These are phyloP conservation scores for Lepiota subincarnata DNA, from an alignment of 768 basidiomycete genomes.

Conservation along the genomic window DNA sequence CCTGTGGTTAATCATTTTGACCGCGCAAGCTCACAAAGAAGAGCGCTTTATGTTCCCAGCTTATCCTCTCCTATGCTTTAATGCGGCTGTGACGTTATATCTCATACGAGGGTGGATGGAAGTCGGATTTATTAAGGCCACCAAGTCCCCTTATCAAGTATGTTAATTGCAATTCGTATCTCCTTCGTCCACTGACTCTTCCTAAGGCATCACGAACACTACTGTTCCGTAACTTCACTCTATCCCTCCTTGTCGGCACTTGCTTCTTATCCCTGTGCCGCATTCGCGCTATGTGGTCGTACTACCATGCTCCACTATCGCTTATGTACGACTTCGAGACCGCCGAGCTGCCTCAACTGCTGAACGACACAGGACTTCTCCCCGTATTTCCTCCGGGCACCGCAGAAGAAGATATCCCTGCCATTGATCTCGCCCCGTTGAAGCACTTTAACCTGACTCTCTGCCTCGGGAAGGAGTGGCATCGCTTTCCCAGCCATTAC, in stretches of 20 bases:
- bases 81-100: slow-evolving; percentile 86
- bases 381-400: slow-evolving; percentile 36
- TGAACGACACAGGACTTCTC: slow-evolving; percentile 68
- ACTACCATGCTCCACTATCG: slow-evolving; percentile 88
- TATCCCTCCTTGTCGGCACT: slow-evolving; percentile 61
- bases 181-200: slow-evolving; percentile 2
- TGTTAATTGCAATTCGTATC: slow-evolving; percentile 21
- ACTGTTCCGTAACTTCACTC: slow-evolving; percentile 74
- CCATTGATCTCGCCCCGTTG: slow-evolving; percentile 66
- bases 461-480: slow-evolving; percentile 94
- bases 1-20: slow-evolving; percentile 82
- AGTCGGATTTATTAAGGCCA: slow-evolving; percentile 63
- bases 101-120: slow-evolving; percentile 87
- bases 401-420: slow-evolving; percentile 39
- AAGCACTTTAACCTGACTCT: slow-evolving; percentile 67
- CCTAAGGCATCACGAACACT: slow-evolving; percentile 69
- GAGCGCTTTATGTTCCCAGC: slow-evolving; percentile 98
- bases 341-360: slow-evolving; percentile 74
- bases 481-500: slow-evolving; percentile 89
- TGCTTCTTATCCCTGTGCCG: slow-evolving; percentile 73
- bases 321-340: slow-evolving; percentile 68
- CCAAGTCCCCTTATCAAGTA: slow-evolving; percentile 83
- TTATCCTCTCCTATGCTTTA: slow-evolving; percentile 90
- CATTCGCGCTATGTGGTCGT: slow-evolving; percentile 76
- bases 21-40: slow-evolving; percentile 89